phyloP scores from a whole-genome alignment of 148 eudicot species.

The Vaccinium corymbosum region DNA sequence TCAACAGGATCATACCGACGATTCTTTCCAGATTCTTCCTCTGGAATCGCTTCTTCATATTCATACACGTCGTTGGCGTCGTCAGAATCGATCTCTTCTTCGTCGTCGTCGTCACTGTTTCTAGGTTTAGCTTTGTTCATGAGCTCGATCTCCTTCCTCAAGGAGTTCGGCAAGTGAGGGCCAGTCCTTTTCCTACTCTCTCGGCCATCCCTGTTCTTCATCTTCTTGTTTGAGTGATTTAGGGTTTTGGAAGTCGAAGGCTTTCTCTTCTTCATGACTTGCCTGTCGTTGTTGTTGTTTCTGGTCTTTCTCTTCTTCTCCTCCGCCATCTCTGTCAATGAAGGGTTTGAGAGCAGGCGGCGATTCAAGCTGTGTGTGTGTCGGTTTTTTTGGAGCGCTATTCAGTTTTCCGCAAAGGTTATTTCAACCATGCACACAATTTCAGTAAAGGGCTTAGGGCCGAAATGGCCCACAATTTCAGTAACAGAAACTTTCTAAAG shows the following conservation, averaged over 20 bases:
- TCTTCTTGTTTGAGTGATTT: slow-evolving; percentile 2
- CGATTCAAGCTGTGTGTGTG: neutral
- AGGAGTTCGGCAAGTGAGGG: slow-evolving; percentile 60
- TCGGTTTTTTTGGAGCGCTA: neutral
- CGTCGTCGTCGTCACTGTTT: slow-evolving; percentile 26
- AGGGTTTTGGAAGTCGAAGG: slow-evolving; percentile 14
- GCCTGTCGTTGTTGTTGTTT: slow-evolving; percentile 2
- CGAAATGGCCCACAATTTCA: neutral
- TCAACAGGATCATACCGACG: slow-evolving; percentile 66
- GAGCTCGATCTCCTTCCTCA: slow-evolving; percentile 44
- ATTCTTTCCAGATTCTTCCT: slow-evolving; percentile 69
- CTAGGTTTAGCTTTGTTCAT: slow-evolving; percentile 20
- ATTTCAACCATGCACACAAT: neutral
- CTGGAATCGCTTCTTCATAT: slow-evolving; percentile 66
- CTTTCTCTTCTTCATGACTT: slow-evolving; percentile 19
- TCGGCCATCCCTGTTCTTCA: neutral
- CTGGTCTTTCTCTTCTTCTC: slow-evolving; percentile 37
- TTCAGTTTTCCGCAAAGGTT: neutral
- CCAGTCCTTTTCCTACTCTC: slow-evolving; percentile 32
- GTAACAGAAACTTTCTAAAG: no score
- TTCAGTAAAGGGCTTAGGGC: neutral
- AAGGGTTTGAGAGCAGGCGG: neutral
- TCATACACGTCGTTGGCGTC: slow-evolving; percentile 57
- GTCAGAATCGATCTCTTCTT: slow-evolving; percentile 33
- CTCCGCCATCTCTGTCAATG: slow-evolving; percentile 37